Base-by-base conservation (phyloP, 225 moss, liverwort and hornwort species). In the Asterella californica region DNA sequence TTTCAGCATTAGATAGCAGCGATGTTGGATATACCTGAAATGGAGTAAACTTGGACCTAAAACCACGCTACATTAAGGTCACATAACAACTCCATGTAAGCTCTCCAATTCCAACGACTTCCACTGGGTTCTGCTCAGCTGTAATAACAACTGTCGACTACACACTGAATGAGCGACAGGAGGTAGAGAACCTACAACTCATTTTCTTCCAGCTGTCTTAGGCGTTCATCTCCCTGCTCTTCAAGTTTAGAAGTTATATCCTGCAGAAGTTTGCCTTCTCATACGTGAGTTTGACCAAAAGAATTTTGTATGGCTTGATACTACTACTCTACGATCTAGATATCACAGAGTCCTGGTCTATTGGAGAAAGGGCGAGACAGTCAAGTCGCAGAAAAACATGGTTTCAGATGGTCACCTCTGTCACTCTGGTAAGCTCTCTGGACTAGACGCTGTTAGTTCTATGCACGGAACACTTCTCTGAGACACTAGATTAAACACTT, bases 161-260 rank as follows among this genome's bases (percentile, higher is more conserved):
- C 36, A 76, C 0, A 76, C 29, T 38, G 48, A 25, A 34, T 67
- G 34, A 36, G 36, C 15, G 6, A 67, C 21, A 4, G 12, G 38
- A 76, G 21, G 24, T 17, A 36, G 18, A 24, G 71, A 49, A 75
- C 60, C 61, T 89, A 96, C 96, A 96, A 84, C 81, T 96, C 94
- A 86, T 96, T 96, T 81, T 96, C 94, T 88, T 94, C 92, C 68
- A 92, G 82, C 86, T 96, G 96, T 78, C 88, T 92, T 82, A 94
- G 81, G 72, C 94, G 89, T 81, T 91, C 94, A 72, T 94, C 92
- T 69, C 92, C 94, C 81, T 96, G 92, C 77, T 92, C 92, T 84
- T 96, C 94, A 85, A 96, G 83, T 80, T 93, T 96, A 78, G 88
- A 83, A 75, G 96, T 94, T 53, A 96, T 96, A 70, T 94, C 94